Evolutionary conservation across 805 yeast genomes (phyloP).

Genomic region (Ogataea allantospora): DNA sequence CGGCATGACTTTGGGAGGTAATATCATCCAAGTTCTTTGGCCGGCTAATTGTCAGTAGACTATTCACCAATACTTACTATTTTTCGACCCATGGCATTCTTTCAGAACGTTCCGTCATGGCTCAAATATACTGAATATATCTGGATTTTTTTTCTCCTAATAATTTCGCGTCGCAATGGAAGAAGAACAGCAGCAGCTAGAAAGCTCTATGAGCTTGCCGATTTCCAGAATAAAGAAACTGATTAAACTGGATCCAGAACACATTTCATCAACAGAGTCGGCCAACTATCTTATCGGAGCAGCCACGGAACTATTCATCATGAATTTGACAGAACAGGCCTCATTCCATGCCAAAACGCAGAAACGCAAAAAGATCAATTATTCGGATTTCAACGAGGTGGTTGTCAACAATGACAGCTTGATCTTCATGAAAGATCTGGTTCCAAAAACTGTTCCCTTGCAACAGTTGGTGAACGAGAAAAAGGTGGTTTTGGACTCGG

Average conservation of each 20-base stretch:
- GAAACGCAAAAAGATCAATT: slow-evolving; percentile 65
- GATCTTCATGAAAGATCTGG: slow-evolving; percentile 60
- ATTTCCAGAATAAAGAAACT: slow-evolving; percentile 67
- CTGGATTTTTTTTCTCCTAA: slow-evolving; percentile 1
- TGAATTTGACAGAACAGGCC: slow-evolving; percentile 70
- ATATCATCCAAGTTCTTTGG: slow-evolving; percentile 86
- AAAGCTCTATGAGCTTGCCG: slow-evolving; percentile 43
- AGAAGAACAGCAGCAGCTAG: slow-evolving; percentile 17
- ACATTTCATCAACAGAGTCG: slow-evolving; percentile 60
- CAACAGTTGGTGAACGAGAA: slow-evolving; percentile 46
- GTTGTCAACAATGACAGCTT: slow-evolving; percentile 59
- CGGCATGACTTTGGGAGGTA: slow-evolving; percentile 88
- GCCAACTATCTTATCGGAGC: slow-evolving; percentile 75
- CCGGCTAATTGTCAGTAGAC: slow-evolving; percentile 44
- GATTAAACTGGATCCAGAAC: slow-evolving; percentile 74
- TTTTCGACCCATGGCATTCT: slow-evolving; percentile 92
- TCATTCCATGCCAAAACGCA: slow-evolving; percentile 60
- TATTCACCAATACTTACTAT: slow-evolving; percentile 42
- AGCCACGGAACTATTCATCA: slow-evolving; percentile 75
- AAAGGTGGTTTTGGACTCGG: slow-evolving; percentile 22
- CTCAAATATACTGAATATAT: neutral
- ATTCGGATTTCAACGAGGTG: slow-evolving; percentile 66
- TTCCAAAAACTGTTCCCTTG: slow-evolving; percentile 59
- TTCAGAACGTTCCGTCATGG: slow-evolving; percentile 24
- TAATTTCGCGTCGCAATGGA: slow-evolving; percentile 14